Evolutionary conservation across 108 stramenopile species (phyloP), one percentile per base, ranked within the genome.

Genomic region (Fragilaria radians): DNA sequence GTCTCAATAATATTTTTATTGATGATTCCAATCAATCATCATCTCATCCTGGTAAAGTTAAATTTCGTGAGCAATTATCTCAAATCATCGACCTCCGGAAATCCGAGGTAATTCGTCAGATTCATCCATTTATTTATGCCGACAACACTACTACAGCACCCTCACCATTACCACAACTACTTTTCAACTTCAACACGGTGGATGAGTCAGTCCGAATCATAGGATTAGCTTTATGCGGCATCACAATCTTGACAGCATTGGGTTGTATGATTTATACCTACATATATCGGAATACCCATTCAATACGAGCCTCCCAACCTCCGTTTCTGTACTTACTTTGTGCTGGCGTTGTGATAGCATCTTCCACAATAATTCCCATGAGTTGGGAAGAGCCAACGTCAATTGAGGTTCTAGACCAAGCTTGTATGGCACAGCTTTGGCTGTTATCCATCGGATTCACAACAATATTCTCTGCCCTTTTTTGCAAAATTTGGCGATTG

Each of bases 401-500:
- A 60, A 48, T 33, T 31, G 59, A 61, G 60, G 59, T 7, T 36
- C 19, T 61, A 32, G 48, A 52, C 33, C 2, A 19, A 17, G 55
- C 56, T 18, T 65, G 55, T 28, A 46, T 57, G 32, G 14, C 64
- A 22, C 52, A 18, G 32, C 64, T 23, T 25, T 65, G 64, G 64
- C 26, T 65, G 32, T 14, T 57, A 14, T 30, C 48, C n/a, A 17
- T 57, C 17, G 64, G 64, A 21, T 46, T 31, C 26, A 26, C 30
- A 14, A 36, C 53, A 11, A 46, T 65, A n/a, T 65, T 29, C 56
- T 22, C 26, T 21, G 64, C 64, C 14, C 45, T 65, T 22, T 65
- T 56, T 17, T 31, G 28, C 31, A 65, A 65, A 32, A 18, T 65
- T 25, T 65, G 64, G 64, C 21, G 64, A n/a, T 14, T 65, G 7